phyloP scores from a whole-genome alignment of 106 monocot genomes.

The Dioscorea dumetorum region DNA sequence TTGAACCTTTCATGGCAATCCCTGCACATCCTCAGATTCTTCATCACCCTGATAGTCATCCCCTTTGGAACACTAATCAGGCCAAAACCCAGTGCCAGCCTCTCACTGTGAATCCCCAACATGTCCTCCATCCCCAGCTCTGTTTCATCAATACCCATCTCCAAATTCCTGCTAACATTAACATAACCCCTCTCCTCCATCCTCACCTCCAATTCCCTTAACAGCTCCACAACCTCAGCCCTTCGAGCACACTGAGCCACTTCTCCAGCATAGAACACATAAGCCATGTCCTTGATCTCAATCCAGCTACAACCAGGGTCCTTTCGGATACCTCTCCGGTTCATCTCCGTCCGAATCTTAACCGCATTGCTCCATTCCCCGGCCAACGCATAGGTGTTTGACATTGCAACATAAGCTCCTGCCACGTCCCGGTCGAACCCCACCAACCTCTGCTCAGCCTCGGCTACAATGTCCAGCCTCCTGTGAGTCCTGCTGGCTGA shows the following conservation, averaged over 20 bases:
- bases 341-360: slow-evolving; percentile 49
- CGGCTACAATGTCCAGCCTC: slow-evolving; percentile 44
- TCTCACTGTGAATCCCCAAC: slow-evolving; percentile 75
- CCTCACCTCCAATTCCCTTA: slow-evolving; percentile 52
- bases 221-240: slow-evolving; percentile 27
- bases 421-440: slow-evolving; percentile 56
- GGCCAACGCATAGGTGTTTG: slow-evolving; percentile 45
- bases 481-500: slow-evolving; percentile 40
- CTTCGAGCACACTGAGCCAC: slow-evolving; percentile 13
- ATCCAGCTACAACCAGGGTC: slow-evolving; percentile 80
- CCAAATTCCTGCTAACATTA: slow-evolving; percentile 12
- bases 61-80: slow-evolving; percentile 47
- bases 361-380: slow-evolving; percentile 43
- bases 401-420: slow-evolving; percentile 61
- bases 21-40: slow-evolving; percentile 83
- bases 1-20: slow-evolving; percentile 83
- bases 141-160: slow-evolving; percentile 1
- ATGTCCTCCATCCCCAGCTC: slow-evolving; percentile 14
- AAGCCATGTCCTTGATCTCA: slow-evolving; percentile 54
- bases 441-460: slow-evolving; percentile 31
- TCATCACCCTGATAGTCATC: slow-evolving; percentile 72
- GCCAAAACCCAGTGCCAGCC: slow-evolving; percentile 66
- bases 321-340: slow-evolving; percentile 55
- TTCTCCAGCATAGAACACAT: slow-evolving; percentile 62
- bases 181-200: slow-evolving; percentile 51